Evolutionary conservation across 2,329 filamentous ascomycete species (phyloP).

Genomic region (Neofusicoccum sp.): DNA sequence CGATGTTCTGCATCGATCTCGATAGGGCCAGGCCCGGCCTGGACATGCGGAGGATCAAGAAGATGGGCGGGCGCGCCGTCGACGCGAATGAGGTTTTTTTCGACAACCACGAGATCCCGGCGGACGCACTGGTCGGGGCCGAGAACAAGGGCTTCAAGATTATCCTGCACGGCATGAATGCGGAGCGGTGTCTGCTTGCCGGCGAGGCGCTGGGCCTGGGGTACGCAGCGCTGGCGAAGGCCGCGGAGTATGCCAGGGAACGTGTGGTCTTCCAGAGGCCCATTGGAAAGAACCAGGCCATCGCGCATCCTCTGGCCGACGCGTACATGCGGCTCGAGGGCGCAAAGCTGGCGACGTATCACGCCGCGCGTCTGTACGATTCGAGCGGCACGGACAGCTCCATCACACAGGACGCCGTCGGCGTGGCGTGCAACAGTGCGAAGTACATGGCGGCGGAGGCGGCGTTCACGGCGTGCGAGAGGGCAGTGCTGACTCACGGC

Average conservation of each 20-base stretch:
- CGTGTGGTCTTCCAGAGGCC: slow-evolving; percentile 58
- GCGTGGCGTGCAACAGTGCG: slow-evolving; percentile 59
- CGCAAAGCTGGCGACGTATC: slow-evolving; percentile 63
- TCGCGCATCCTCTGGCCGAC: slow-evolving; percentile 60
- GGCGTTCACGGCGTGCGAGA: slow-evolving; percentile 62
- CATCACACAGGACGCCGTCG: slow-evolving; percentile 51
- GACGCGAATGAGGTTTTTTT: slow-evolving; percentile 91
- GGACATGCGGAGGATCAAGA: slow-evolving; percentile 72
- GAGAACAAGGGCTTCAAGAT: slow-evolving; percentile 80
- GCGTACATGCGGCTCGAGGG: slow-evolving; percentile 65
- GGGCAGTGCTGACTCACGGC: slow-evolving; percentile 59
- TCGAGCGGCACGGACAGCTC: slow-evolving; percentile 42
- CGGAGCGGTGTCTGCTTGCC: slow-evolving; percentile 56
- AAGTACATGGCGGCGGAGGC: slow-evolving; percentile 65
- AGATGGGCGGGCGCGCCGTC: slow-evolving; percentile 82
- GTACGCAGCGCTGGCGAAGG: slow-evolving; percentile 61
- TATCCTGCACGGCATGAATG: slow-evolving; percentile 55
- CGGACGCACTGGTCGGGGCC: slow-evolving; percentile 66
- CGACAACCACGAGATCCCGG: slow-evolving; percentile 71
- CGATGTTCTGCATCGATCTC: slow-evolving; percentile 79
- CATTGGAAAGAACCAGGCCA: slow-evolving; percentile 63
- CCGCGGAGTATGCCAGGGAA: slow-evolving; percentile 51
- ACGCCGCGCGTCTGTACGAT: slow-evolving; percentile 62
- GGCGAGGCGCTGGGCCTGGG: slow-evolving; percentile 80
- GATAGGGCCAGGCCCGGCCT: slow-evolving; percentile 62